Evolutionary conservation across 495 filamentous ascomycete species (phyloP).

Genomic region (Durotheca rogersii): DNA sequence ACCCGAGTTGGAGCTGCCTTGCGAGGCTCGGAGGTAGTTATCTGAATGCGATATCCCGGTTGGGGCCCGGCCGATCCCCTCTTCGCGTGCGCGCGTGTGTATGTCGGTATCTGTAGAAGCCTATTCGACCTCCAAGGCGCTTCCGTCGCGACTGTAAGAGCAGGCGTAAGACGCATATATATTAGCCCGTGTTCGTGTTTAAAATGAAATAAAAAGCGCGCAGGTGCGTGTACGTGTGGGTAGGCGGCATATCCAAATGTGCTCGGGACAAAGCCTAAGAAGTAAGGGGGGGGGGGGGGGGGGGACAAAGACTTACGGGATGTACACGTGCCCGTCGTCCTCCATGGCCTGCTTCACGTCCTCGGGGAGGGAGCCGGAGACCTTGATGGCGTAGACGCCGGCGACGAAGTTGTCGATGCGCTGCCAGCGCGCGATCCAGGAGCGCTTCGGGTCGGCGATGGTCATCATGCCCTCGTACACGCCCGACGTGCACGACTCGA

Average conservation of each 20-base stretch:
- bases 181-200: background rate
- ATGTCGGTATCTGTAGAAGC: background rate
- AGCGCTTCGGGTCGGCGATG: conserved; percentile 70
- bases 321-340: conserved; percentile 65
- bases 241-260: too few species aligned
- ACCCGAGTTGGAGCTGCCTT: too few species aligned
- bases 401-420: conserved; percentile 81
- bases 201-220: background rate
- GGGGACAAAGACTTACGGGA: conserved; percentile 53
- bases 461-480: conserved; percentile 90
- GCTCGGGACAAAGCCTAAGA: background rate
- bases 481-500: conserved; percentile 90
- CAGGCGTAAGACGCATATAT: background rate
- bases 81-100: background rate
- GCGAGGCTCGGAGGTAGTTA: too few species aligned
- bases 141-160: conserved; percentile 14
- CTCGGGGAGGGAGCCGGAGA: conserved; percentile 66
- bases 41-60: too few species aligned
- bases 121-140: conserved; percentile 18
- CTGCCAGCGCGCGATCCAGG: conserved; percentile 95
- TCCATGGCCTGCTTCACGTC: conserved; percentile 66
- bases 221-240: too few species aligned
- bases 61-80: too few species aligned
- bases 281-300: background rate
- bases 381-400: conserved; percentile 92